Evolutionary conservation across 257 asterid species (phyloP), one percentile per base, ranked within the genome.

Genomic region (Vinca minor): DNA sequence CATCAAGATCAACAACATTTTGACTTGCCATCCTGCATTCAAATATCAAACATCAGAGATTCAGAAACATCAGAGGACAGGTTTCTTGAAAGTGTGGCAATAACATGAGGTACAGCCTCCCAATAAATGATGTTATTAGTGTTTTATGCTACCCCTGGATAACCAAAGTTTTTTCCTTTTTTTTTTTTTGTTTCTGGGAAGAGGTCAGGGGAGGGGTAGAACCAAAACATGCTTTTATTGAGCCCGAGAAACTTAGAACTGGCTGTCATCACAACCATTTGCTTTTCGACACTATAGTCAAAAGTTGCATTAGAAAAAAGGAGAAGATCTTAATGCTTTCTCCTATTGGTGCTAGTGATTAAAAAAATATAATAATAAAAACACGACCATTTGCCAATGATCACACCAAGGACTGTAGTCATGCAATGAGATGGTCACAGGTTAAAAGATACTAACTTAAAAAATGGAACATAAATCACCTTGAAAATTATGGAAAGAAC

Each of bases 401-500:
- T 34, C 31, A 52, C 25, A 66, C 14, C 60, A 21, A 64, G 8
- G 15, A 57, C 21, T 35, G 8, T 21, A 48, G 34, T 8, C 13
- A 63, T 1, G 7, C 4, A 15, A 21, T 5, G 25, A 47, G 17
- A 20, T 10, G 5, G 28, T 5, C 13, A 1, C 13, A 47, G 58
- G 47, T n/a, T 9, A 23, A 63, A 21, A 29, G 31, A 41, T 9
- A 48, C 32, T 36, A 72, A 58, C 52, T 55, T 65, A 25, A 6
- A 10, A 15, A 34, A 62, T 28, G 61, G 58, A 55, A 25, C 44
- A 31, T 50, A 18, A 55, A 76, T 75, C 77, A 87, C 97, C 96
- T 71, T 82, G 66, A 87, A 77, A 76, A 93, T 79, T 68, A 80
- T 69, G 26, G 94, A 84, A 12, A 87, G 85, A 63, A 82, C 96